Conservation (phyloP, 495 filamentous ascomycete species). For the Aspergillus heteromorphus region DNA sequence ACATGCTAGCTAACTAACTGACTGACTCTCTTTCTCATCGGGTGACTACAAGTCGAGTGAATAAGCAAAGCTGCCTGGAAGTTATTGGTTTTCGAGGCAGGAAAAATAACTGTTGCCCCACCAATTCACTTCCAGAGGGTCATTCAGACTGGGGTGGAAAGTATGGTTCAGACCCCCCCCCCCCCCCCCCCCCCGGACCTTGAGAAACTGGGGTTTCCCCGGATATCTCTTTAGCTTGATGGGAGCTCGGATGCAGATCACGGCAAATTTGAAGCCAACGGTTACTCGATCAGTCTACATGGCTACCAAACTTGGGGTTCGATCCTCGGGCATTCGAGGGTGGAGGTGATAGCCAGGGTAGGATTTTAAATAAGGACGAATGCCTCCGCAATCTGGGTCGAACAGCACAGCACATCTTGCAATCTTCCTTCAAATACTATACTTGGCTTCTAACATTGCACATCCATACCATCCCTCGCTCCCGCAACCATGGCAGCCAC, state of each 20-base stretch:
- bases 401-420: neutral
- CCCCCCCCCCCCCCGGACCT: no score
- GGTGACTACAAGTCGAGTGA: no score
- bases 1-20: no score
- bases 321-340: neutral
- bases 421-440: no score
- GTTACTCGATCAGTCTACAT: neutral
- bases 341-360: neutral
- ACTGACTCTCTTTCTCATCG: no score
- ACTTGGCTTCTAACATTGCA: neutral
- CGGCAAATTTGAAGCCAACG: no score
- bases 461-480: neutral
- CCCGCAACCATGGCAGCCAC: neutral
- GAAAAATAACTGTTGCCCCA: no score
- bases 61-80: no score
- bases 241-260: neutral
- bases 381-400: neutral
- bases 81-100: no score
- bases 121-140: no score
- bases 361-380: neutral
- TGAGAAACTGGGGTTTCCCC: neutral
- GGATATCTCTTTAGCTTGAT: neutral
- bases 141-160: no score
- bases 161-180: neutral
- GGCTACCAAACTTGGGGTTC: neutral